Base-by-base conservation (phyloP, 2,329 filamentous ascomycete genomes). In the Cytospora piceae region DNA sequence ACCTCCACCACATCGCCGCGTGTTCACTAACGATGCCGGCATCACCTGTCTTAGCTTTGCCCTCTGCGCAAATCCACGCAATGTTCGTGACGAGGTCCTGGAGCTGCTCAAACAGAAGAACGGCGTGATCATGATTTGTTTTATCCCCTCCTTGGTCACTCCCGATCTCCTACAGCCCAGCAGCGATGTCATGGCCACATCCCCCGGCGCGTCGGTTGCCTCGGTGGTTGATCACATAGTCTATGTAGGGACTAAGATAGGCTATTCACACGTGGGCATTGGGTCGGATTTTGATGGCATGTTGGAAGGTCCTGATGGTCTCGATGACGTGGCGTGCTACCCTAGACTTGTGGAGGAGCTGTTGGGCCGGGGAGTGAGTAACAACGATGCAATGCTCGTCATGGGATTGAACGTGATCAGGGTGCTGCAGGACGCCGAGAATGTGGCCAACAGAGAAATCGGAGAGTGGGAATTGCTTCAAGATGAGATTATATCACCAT, bases 121-220 rank as follows among this genome's bases (percentile, higher is more conserved):
- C 37, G 85, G 85, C 2, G 70, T 92, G 1, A 86, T 91, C 14
- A 91, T 91, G 88, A 81, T 91, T 57, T 91, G 89, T 70, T 91
- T 91, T 58, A 65, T 73, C n/a, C 70, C 71, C 7, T 67, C 70
- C 29, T 68, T 70, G 55, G 67, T 29, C 3, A 32, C 22, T 2
- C 15, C 39, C 3, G 9, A 24, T 1, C n/a, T n/a, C n/a, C n/a
- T n/a, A n/a, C n/a, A n/a, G n/a, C n/a, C n/a, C n/a, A n/a, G n/a
- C n/a, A n/a, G n/a, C n/a, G n/a, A n/a, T n/a, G n/a, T n/a, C n/a
- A n/a, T n/a, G n/a, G n/a, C n/a, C n/a, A n/a, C n/a, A n/a, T n/a
- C n/a, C n/a, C n/a, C n/a, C n/a, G n/a, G n/a, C n/a, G 64, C 64
- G 2, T 17, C 59, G 8, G 3, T 66, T 8, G 6, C 2, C 1